phyloP scores from a whole-genome alignment of 78 protist genomes.

The Cavenderia fasciculata region DNA sequence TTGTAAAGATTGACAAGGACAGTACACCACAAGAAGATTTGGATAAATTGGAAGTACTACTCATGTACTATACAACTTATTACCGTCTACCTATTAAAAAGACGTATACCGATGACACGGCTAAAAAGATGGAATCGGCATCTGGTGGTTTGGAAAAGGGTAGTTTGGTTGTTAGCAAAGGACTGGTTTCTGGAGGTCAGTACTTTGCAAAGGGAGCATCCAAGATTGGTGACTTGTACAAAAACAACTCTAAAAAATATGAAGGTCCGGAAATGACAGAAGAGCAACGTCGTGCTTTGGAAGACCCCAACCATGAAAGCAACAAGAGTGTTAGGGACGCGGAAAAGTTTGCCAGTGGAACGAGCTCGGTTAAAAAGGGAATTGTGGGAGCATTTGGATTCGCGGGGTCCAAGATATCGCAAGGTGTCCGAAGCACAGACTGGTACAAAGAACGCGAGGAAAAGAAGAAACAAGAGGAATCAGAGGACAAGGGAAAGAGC shows the following conservation, averaged over 20 bases:
- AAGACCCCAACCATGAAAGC: slow-evolving; percentile 22
- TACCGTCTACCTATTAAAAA: slow-evolving; percentile 40
- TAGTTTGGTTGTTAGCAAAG: background rate
- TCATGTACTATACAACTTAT: slow-evolving; percentile 37
- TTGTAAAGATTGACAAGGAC: background rate
- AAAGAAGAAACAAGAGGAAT: slow-evolving; percentile 32
- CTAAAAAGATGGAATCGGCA: slow-evolving; percentile 27
- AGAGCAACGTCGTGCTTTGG: slow-evolving; percentile 29
- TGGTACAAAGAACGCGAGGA: slow-evolving; percentile 56
- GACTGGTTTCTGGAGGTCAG: slow-evolving; percentile 34
- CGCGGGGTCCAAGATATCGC: slow-evolving; percentile 13
- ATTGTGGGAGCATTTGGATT: slow-evolving; percentile 36
- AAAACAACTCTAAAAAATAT: slow-evolving; percentile 54
- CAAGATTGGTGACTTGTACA: slow-evolving; percentile 53
- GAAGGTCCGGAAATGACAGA: slow-evolving; percentile 79
- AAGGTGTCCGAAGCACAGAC: slow-evolving; percentile 18
- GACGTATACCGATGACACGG: slow-evolving; percentile 32
- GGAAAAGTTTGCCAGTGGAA: slow-evolving; percentile 40
- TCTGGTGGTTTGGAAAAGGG: slow-evolving; percentile 5
- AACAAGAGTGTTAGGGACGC: background rate
- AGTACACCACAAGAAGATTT: slow-evolving; percentile 21
- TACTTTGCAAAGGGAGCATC: slow-evolving; percentile 63
- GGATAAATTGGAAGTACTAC: slow-evolving; percentile 41
- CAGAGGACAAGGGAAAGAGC: slow-evolving; percentile 25
- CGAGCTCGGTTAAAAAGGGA: slow-evolving; percentile 25